Evolutionary conservation across 1,139 yeast genomes (phyloP), one percentile per base, ranked within the genome.

Genomic region (Hyphopichia khmerensis): DNA sequence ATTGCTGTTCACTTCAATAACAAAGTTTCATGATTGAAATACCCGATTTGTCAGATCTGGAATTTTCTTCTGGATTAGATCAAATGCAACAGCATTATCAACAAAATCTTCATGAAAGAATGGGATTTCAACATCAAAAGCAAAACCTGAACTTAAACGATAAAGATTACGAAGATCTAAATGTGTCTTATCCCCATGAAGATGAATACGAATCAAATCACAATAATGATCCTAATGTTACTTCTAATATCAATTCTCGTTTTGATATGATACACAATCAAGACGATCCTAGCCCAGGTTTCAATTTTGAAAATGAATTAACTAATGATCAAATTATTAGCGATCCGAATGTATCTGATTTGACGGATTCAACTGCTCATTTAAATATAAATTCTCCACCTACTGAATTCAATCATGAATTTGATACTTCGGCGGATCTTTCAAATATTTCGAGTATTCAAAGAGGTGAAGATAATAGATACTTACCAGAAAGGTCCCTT

Each of bases 21-120:
- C n/a, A n/a, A 6, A 21, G 24, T 8, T 21, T 21, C 8, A 69
- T 69, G 75, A 69, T 69, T 45, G 75, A 69, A 46, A 69, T 69
- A 37, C 75, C 75, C 15, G 72, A 67, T 49, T 59, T 69, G 51
- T 71, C 66, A 33, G 60, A 60, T 31, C 44, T 59, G 44, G 48
- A 58, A 43, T 45, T 44, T 17, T 31, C 35, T 19, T 17, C 33
- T 16, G 33, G 39, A 8, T 16, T 21, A 13, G 39, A 36, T n/a
- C 43, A 43, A 41, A 19, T 26, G 35, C 39, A 41, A 35, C 40
- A 33, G 24, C 42, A 36, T 2, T 37, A 33, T 21, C 42, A 36
- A 1, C 40, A 33, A 33, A 3, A 3, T 19, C 26, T 18, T 33
- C 16, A 5, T 4, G 27, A 33, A 21, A 9, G 17, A 5, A 14